These are phyloP conservation scores for Choanephora cucurbitarum DNA, from an alignment of 371 early-diverging fungal species.

Conservation along the genomic window DNA sequence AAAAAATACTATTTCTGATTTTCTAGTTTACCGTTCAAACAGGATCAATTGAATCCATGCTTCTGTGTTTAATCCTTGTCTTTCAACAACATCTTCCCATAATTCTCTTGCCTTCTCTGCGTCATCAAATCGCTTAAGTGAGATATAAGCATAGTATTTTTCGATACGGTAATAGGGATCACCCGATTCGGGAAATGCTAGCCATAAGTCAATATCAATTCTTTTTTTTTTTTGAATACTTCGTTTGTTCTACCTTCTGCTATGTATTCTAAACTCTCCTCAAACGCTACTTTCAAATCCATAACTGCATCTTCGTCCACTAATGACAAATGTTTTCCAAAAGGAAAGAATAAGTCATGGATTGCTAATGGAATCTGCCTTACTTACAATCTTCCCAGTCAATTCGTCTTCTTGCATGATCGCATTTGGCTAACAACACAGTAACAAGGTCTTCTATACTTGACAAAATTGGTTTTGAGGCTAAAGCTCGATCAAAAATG, in stretches of 20 bases:
- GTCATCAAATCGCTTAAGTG: constrained; percentile 28
- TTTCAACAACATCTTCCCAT: constrained; percentile 36
- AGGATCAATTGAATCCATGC: constrained; percentile 48
- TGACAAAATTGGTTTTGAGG: constrained; percentile 25
- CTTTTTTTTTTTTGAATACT: too few species aligned
- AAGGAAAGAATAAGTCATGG: too few species aligned
- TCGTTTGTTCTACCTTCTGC: constrained; percentile 42
- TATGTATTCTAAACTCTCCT: constrained; percentile 34
- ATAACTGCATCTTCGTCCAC: constrained; percentile 25
- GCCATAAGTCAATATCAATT: too few species aligned
- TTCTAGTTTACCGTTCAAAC: constrained; percentile 50
- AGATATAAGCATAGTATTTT: constrained; percentile 46
- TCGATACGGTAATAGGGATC: constrained; percentile 63
- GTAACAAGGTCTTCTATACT: constrained; percentile 51
- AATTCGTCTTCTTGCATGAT: constrained; percentile 35
- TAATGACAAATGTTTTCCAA: constrained; percentile 1
- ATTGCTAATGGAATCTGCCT: not conserved
- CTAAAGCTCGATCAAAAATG: constrained; percentile 37
- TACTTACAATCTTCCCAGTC: constrained; percentile 48
- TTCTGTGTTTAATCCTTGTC: constrained; percentile 35
- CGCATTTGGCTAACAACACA: constrained; percentile 39
- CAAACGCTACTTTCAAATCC: constrained; percentile 36
- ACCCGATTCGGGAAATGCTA: constrained; percentile 39
- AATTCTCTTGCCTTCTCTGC: constrained; percentile 32
- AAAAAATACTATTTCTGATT: too few species aligned